Conservation (phyloP, 2,329 filamentous ascomycete species). For the Claviceps sp. region DNA sequence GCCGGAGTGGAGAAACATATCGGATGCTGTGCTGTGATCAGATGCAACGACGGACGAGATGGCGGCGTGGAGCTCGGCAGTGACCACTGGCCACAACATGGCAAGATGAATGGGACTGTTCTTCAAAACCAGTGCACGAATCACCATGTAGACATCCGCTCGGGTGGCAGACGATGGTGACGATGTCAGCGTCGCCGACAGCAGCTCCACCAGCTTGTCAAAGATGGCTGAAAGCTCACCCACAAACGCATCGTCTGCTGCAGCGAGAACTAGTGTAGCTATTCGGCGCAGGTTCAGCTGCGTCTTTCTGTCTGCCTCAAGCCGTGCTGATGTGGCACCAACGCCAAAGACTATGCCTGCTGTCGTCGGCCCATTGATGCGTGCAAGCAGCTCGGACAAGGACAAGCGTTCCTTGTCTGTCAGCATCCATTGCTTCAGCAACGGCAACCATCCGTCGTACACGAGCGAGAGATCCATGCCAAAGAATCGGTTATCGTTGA, state of each 20-base stretch:
- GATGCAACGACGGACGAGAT: constrained; percentile 61
- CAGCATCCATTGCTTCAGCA: constrained; percentile 72
- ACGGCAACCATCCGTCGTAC: constrained; percentile 62
- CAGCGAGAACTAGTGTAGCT: constrained; percentile 64
- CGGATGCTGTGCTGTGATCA: constrained; percentile 47
- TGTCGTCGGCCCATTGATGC: constrained; percentile 72
- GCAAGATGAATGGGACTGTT: constrained; percentile 69
- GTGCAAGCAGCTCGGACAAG: constrained; percentile 64
- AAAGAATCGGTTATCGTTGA: constrained; percentile 83
- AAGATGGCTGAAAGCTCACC: constrained; percentile 59
- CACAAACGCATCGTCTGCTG: constrained; percentile 66
- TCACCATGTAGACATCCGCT: constrained; percentile 78
- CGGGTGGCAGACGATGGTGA: constrained; percentile 85
- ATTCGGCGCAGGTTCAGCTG: constrained; percentile 81
- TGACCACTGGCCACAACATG: constrained; percentile 80
- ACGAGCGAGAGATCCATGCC: constrained; percentile 52
- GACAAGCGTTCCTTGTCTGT: constrained; percentile 79
- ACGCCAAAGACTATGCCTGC: constrained; percentile 98
- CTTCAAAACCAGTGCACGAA: constrained; percentile 69
- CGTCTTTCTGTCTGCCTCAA: constrained; percentile 89
- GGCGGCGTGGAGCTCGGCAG: constrained; percentile 69
- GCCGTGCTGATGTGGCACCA: constrained; percentile 78
- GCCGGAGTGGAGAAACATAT: constrained; percentile 63
- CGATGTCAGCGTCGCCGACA: constrained; percentile 70
- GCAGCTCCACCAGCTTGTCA: constrained; percentile 76